Base-by-base conservation (phyloP, 176 grass and related monocot genomes). In the Guadua angustifolia region DNA sequence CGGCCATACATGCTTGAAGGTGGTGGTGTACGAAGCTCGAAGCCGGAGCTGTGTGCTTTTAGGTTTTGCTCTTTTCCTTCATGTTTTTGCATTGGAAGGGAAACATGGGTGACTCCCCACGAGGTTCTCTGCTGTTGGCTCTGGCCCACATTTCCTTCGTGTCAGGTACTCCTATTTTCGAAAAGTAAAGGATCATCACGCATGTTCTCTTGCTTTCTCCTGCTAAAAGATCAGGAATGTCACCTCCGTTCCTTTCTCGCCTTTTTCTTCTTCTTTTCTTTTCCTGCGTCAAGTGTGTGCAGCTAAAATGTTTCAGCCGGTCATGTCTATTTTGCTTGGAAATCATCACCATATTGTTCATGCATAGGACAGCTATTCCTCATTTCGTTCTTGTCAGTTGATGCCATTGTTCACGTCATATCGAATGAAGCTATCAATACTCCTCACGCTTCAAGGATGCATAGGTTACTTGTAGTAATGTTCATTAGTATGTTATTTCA, bases 101-200 rank as follows among this genome's bases (percentile, higher is more conserved):
- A 77, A 25, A 12, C 40, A 82, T 76, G 85, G 81, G 9, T 21
- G 21, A 36, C 69, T 79, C 42, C 71, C 69, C 81, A 79, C 83
- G 36, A 66, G 75, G 32, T 65, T 38, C 33, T 78, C 21, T 82
- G 62, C 61, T 70, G 22, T 56, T 86, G 29, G 29, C 29, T 29
- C 29, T 29, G 29, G 29, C 29, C 29, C 29, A 29, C 29, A 29
- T 29, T 29, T 29, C 29, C 29, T 29, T 29, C 29, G 0, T 29
- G 29, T 29, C 29, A 29, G 29, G 29, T 29, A 88, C 50, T 70
- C 46, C 12, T 29, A 56, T 14, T 39, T 21, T 29, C 9, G 19
- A 69, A 69, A 69, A 44, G 38, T 22, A 42, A 69, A 13, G 4
- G 35, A 39, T 18, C 7, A 52, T 25, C 39, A 66, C 36, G 22